Base-by-base conservation (phyloP, 805 yeast species). In the Wickerhamomyces sydowiorum region DNA sequence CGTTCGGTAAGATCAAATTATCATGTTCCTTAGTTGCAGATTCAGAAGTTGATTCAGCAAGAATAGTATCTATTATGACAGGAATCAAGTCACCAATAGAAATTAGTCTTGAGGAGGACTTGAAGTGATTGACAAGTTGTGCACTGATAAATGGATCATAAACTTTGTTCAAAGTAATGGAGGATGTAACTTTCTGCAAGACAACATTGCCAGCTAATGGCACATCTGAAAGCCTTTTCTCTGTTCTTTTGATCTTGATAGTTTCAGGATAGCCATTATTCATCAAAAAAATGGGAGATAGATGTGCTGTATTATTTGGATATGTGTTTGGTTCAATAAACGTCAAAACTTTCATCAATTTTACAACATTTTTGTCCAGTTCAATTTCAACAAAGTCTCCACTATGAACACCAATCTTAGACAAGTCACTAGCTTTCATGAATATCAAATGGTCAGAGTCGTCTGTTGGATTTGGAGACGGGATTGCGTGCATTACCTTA, bases 11-110 rank as follows among this genome's bases (percentile, higher is more conserved):
- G 4, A 70, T 64, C 12, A 2, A 60, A 59, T 1, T 67, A 66
- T n/a, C n/a, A n/a, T n/a, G n/a, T 13, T 55, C 56, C 5, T 41
- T 46, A 49, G 49, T 12, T 43, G 61, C 27, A 17, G 49, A 36
- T 3, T 31, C 45, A n/a, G 55, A 49, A n/a, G 82, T 54, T 2
- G 86, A 70, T 47, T 71, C 71, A 0, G 95, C 81, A 20, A 85
- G 57, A 3, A 76, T 56, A 0, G 87, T 70, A 57, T 91, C 96
- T 33, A 91, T 73, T 0, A 86, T 74, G 3, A 93, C 78, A 0
- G 96, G 90, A 37, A 93, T 73, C 31, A 80, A 56, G 54, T 88
- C 96, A 28, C 76, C 80, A n/a, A 68, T 59, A 15, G 68, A 66
- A 1, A 90, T 76, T 3, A 87, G 67, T 43, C 95, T 73, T 23